Base-by-base conservation (phyloP, 768 basidiomycete species). In the Termitomyces sp. region DNA sequence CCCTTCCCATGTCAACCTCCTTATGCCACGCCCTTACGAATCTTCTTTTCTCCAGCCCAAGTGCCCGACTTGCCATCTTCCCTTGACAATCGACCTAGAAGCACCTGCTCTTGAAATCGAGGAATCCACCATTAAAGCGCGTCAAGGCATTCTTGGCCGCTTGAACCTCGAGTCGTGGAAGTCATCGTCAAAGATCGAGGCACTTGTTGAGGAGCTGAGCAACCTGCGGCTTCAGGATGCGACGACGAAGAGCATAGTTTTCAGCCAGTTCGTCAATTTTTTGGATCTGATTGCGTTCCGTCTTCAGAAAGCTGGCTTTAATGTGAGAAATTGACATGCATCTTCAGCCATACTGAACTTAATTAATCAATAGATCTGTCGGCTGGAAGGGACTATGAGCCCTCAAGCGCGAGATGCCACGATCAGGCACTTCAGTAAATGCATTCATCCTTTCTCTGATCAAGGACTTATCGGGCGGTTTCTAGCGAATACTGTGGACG, bases 141-240 rank as follows among this genome's bases (percentile, higher is more conserved):
- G 92, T 39, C 97, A 99, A 71, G 97, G 97, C 40, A 98, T 99
- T 51, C 82, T 99, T 14, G 93, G 93, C 27, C 85, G 95, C 10
- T 79, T 99, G 24, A 85, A 98, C 68, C 76, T 98, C 18, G 85
- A 92, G 63, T 87, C 84, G 46, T 97, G 94, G 93, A 83, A 93
- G 48, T 96, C 94, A 1, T 95, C 93, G n/a, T 88, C 94, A 5
- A 99, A 98, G 78, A 93, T 98, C 43, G 97, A 99, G 69, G 95
- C 96, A 2, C 80, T 99, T 5, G 79, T 98, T 4, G 97, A 99
- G 72, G 97, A 99, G 73, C 74, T 99, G 53, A 86, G 82, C 66
- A 93, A 92, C 69, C 79, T 97, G 40, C 81, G 95, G 36, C 71
- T 79, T 60, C 83, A 95, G 67, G 93, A 98, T 69, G 81, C 88